Conservation (phyloP, 129 eudicot species). For the Lonicera japonica region DNA sequence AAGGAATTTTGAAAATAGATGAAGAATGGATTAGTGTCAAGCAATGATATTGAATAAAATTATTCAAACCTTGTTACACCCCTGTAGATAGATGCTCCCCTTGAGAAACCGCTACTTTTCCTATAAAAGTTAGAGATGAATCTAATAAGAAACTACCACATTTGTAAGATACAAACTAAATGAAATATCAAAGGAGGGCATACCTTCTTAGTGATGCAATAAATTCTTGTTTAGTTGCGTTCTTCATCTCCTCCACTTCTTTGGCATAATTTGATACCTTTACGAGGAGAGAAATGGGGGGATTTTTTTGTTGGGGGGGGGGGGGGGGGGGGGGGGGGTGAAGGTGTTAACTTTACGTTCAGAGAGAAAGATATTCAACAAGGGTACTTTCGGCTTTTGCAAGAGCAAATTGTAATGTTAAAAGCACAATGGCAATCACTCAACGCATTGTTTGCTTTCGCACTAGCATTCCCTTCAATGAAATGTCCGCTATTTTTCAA, state of each 20-base stretch:
- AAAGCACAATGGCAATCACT: too few species aligned
- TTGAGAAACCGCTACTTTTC: conserved; percentile 90
- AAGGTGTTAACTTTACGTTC: neutral
- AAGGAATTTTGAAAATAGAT: neutral
- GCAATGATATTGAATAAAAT: neutral
- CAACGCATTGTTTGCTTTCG: too few species aligned
- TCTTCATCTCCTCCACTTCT: conserved; percentile 87
- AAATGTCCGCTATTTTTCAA: too few species aligned
- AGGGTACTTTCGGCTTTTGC: too few species aligned
- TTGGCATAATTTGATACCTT: conserved; percentile 62
- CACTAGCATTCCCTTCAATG: too few species aligned
- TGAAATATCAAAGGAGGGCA: neutral
- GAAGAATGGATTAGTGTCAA: neutral
- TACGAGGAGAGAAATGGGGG: neutral
- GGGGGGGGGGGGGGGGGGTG: neutral
- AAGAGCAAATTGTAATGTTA: too few species aligned
- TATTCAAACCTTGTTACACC: conserved; percentile 69
- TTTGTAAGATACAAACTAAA: neutral
- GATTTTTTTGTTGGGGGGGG: too few species aligned
- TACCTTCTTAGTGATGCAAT: conserved; percentile 92
- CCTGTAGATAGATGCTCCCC: conserved; percentile 88
- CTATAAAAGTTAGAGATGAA: conserved; percentile 20
- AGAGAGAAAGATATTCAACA: conserved; percentile 1
- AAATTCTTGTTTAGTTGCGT: conserved; percentile 77
- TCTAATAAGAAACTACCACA: conserved; percentile 1